Base-by-base conservation (phyloP, 2,329 filamentous ascomycete species). In the Septoria linicola region DNA sequence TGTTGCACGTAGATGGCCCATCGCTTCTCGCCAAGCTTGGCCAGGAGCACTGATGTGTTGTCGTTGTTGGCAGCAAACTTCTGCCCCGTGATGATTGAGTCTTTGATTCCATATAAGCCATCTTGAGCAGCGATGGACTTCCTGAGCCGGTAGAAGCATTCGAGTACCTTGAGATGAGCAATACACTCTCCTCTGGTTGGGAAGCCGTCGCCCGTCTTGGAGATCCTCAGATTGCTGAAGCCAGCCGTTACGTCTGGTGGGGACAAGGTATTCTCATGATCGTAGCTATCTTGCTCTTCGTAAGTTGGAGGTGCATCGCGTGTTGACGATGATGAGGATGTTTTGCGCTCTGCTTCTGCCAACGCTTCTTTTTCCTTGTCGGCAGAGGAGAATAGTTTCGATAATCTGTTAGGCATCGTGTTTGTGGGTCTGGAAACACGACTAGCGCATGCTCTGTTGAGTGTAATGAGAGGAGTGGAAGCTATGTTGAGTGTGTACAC, bases 141-240 rank as follows among this genome's bases (percentile, higher is more conserved):
- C 55, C 84, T 85, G 47, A 92, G 70, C 27, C 76, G 76, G 58
- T 87, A 80, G 50, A 92, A 77, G 8, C 83, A 80, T 45, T 82
- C 80, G 1, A 92, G 75, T 0, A 92, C 73, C 66, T 88, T 89
- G 21, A 92, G 76, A 66, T 93, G 88, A 1, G 81, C 84, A 17
- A 88, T 78, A 57, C 85, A 88, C 35, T 82, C 76, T 53, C 84
- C 76, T 4, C 67, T 67, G 1, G 73, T 72, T 1, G 80, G 76
- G 2, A 61, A 53, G 11, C 51, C 54, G 43, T 63, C 56, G n/a
- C 45, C 34, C 41, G 50, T 46, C 0, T 62, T 45, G 6, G 66
- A 59, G 13, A 80, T 57, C 0, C 62, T 32, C 14, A 68, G 54
- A 31, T 63, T 64, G 32, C 42, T 55, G 47, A 67, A 66, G 20